Conservation (phyloP, 2,329 filamentous ascomycete genomes). For the Fusarium algeriense region DNA sequence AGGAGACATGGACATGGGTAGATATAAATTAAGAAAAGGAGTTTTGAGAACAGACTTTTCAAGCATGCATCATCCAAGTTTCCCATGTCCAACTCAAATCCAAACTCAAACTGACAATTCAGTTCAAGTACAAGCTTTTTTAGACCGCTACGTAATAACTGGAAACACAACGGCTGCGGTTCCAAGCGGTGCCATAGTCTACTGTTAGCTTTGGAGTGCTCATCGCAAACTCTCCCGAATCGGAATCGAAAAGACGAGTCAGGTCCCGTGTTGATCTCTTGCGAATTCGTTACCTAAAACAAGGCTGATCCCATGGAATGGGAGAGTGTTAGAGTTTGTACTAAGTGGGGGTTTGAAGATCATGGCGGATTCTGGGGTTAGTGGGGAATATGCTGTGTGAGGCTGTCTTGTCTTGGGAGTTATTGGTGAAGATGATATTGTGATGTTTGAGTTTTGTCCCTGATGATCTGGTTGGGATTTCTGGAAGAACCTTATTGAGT, state of each 20-base stretch:
- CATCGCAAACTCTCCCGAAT: conserved; percentile 5
- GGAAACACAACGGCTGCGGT: conserved; percentile 3
- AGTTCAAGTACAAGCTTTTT: neutral
- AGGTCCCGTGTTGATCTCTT: conserved; percentile 4
- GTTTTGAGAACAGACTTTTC: neutral
- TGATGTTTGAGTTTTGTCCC: neutral
- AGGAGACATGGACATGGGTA: neutral
- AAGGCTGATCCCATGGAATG: neutral
- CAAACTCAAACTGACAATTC: neutral
- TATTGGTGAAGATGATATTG: neutral
- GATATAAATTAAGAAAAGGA: too few species aligned
- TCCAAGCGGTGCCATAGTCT: neutral
- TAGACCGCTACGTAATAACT: conserved; percentile 27
- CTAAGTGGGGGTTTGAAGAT: conserved; percentile 21
- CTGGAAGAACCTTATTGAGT: neutral
- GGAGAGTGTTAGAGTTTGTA: conserved; percentile 4
- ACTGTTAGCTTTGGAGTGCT: neutral
- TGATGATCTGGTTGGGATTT: neutral
- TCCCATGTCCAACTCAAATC: neutral
- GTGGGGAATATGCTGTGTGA: neutral
- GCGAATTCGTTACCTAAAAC: neutral
- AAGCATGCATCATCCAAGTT: neutral
- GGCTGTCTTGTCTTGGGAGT: neutral
- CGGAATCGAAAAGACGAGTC: conserved; percentile 4
- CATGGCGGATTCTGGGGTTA: conserved; percentile 5